These are phyloP conservation scores for Hirschioporus abietinus DNA, from an alignment of 768 basidiomycete species.

Conservation along the genomic window DNA sequence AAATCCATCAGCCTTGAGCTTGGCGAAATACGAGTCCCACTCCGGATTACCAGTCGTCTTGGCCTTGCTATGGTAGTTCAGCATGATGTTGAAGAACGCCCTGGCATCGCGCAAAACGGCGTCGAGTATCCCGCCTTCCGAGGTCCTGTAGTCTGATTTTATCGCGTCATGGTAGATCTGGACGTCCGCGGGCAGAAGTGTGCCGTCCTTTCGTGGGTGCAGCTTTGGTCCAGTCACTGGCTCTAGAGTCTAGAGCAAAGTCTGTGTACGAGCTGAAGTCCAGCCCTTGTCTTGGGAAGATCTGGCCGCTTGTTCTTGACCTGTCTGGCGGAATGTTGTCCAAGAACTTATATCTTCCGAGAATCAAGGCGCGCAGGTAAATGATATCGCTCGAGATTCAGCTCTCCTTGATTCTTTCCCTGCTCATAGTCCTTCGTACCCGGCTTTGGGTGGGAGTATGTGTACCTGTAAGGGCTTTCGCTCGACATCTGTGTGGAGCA, in stretches of 20 bases:
- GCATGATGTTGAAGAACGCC: conserved; percentile 10
- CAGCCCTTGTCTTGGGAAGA: not conserved
- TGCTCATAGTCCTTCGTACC: not conserved
- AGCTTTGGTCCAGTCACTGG: conserved; percentile 8
- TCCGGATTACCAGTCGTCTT: conserved; percentile 9
- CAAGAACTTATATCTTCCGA: not conserved
- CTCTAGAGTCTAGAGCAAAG: conserved; percentile 3
- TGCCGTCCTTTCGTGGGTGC: conserved; percentile 4
- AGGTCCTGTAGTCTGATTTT: conserved; percentile 1
- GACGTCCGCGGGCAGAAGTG: conserved; percentile 9
- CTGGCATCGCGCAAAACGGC: not conserved
- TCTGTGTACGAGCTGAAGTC: conserved; percentile 5
- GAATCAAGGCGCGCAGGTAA: not conserved
- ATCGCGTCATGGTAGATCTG: not conserved
- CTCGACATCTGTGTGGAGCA: too few species aligned
- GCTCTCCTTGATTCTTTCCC: not conserved
- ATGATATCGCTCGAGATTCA: not conserved
- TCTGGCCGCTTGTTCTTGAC: too few species aligned
- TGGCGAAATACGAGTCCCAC: conserved; percentile 13
- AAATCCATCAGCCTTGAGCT: conserved; percentile 4
- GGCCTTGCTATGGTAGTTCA: conserved; percentile 9
- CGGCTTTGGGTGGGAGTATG: not conserved
- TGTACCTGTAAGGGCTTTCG: not conserved
- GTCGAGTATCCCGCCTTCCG: conserved; percentile 6
- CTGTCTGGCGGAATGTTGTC: not conserved